phyloP scores from a whole-genome alignment of 805 yeast species.

The Candida germanica region DNA sequence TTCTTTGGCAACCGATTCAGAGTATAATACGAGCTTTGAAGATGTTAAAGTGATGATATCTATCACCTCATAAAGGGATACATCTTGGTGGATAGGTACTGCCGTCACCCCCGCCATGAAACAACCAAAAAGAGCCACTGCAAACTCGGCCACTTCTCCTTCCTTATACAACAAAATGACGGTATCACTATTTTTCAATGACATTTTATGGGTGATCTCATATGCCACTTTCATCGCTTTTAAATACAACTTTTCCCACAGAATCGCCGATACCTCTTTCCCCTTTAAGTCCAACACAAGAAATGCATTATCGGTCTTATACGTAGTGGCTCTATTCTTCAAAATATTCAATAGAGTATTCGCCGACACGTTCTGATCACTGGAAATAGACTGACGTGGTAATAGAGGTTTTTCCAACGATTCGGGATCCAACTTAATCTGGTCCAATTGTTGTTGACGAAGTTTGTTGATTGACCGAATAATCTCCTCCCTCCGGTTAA shows the following conservation, averaged over 20 bases:
- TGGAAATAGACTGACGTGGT: constrained; percentile 41
- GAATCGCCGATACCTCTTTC: constrained; percentile 68
- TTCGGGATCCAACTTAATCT: constrained; percentile 25
- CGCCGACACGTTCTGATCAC: constrained; percentile 12
- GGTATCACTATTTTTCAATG: constrained; percentile 76
- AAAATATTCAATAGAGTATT: constrained; percentile 66
- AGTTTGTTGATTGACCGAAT: constrained; percentile 34
- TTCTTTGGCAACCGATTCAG: constrained; percentile 74
- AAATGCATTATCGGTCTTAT: constrained; percentile 65
- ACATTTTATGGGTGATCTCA: constrained; percentile 68
- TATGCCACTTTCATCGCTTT: constrained; percentile 87
- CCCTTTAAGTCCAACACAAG: constrained; percentile 73
- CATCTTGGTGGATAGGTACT: constrained; percentile 81
- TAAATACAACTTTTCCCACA: constrained; percentile 87
- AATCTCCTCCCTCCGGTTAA: constrained; percentile 43
- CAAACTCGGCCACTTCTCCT: constrained; percentile 79
- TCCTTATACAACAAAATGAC: constrained; percentile 83
- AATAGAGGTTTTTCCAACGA: constrained; percentile 58
- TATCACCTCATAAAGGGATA: constrained; percentile 64
- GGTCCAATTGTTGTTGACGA: constrained; percentile 29
- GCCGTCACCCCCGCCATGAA: constrained; percentile 93
- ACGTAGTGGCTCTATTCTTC: constrained; percentile 65
- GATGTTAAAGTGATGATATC: constrained; percentile 72
- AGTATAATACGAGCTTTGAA: constrained; percentile 73
- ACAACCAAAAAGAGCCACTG: constrained; percentile 85